Conservation (phyloP, 2,329 filamentous ascomycete genomes). For the Ophiosphaerella narmari region DNA sequence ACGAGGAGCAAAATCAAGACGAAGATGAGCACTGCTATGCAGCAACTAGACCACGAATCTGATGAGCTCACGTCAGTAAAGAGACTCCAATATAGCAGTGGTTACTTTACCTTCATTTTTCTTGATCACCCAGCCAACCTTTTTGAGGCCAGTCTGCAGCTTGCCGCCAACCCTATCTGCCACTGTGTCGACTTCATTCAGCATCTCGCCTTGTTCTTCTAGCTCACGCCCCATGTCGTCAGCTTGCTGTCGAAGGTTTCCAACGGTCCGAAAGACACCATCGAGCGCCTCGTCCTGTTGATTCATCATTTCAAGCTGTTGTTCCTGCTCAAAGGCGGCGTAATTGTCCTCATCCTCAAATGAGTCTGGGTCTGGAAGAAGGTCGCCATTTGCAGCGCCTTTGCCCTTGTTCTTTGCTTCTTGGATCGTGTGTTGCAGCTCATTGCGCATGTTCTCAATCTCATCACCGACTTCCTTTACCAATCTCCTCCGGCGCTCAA, state of each 20-base stretch:
- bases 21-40: conserved; percentile 85
- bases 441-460: conserved; percentile 84
- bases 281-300: conserved; percentile 94
- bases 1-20: conserved; percentile 86
- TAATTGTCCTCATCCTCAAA: conserved; percentile 67
- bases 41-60: conserved; percentile 81
- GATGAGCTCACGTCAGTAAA: conserved; percentile 10
- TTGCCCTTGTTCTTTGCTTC: conserved; percentile 46
- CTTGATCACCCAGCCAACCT: conserved; percentile 80
- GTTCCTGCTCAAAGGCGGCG: conserved; percentile 84
- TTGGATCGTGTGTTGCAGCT: conserved; percentile 68
- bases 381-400: conserved; percentile 49
- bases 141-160: conserved; percentile 83
- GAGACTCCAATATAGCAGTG: background rate
- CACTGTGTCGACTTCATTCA: conserved; percentile 81
- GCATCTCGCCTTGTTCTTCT: conserved; percentile 89
- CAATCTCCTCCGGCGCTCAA: conserved; percentile 76
- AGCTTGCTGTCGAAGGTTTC: conserved; percentile 86
- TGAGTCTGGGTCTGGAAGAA: conserved; percentile 64
- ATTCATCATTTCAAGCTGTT: conserved; percentile 88
- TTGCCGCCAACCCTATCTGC: conserved; percentile 87
- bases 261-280: conserved; percentile 90
- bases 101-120: conserved; percentile 77
- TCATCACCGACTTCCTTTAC: conserved; percentile 90
- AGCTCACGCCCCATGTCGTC: conserved; percentile 95